Conservation (phyloP, 306 rosid species). For the Mimosa bimucronata region DNA sequence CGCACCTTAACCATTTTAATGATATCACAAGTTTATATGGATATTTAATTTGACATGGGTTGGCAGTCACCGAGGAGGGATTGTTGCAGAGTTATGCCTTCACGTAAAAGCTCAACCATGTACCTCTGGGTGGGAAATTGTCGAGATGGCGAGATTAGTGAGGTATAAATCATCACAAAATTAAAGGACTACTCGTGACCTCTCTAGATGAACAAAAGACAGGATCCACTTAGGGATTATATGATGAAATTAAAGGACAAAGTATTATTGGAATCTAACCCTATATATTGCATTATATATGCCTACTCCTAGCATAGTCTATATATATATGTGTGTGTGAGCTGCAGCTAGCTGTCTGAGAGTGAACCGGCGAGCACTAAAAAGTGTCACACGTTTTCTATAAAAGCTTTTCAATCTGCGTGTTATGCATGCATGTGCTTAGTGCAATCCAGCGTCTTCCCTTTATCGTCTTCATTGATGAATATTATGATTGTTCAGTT, state of each 20-base stretch:
- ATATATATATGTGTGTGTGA: neutral
- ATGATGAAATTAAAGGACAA: neutral
- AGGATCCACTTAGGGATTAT: neutral
- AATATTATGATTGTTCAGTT: neutral
- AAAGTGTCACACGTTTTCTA: neutral
- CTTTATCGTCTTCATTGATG: neutral
- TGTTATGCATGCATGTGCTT: neutral
- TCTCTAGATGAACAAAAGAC: neutral
- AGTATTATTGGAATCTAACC: neutral
- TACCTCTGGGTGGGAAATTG: slow-evolving; percentile 71
- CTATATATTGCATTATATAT: neutral
- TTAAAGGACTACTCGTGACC: neutral
- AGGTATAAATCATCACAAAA: slow-evolving; percentile 31
- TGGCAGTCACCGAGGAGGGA: slow-evolving; percentile 93
- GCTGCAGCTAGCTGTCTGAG: neutral
- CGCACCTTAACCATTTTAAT: no score
- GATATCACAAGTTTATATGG: no score
- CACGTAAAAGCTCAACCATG: slow-evolving; percentile 60
- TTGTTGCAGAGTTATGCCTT: slow-evolving; percentile 74
- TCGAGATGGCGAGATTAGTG: slow-evolving; percentile 63
- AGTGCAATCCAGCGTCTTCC: neutral
- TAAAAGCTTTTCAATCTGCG: neutral
- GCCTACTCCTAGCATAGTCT: neutral
- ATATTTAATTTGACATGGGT: neutral
- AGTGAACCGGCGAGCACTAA: neutral